phyloP scores from a whole-genome alignment of 768 basidiomycete species.

The Symmetrospora coprosmae region DNA sequence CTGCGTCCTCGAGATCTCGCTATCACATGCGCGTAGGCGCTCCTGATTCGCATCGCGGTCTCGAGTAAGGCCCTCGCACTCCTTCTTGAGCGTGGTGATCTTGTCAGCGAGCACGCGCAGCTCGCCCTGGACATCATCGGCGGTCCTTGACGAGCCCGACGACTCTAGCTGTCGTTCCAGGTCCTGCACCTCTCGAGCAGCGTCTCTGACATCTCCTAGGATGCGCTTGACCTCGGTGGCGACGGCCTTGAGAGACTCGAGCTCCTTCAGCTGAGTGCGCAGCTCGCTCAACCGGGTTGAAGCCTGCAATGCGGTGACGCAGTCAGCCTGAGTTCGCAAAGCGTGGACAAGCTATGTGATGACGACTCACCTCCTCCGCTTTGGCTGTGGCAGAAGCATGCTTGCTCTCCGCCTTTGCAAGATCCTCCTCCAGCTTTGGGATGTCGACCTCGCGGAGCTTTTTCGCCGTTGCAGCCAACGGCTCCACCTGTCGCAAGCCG shows the following conservation, averaged over 20 bases:
- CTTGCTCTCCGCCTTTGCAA: constrained; percentile 47
- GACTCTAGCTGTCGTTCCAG: constrained; percentile 56
- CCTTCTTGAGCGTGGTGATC: constrained; percentile 46
- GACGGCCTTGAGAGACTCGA: constrained; percentile 50
- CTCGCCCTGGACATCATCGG: constrained; percentile 70
- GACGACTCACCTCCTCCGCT: constrained; percentile 50
- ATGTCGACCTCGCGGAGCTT: constrained; percentile 52
- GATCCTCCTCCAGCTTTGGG: constrained; percentile 50
- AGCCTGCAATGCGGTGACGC: not conserved
- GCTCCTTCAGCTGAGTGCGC: constrained; percentile 37
- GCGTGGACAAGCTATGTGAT: not conserved
- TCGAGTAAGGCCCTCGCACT: constrained; percentile 50
- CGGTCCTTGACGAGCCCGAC: constrained; percentile 65
- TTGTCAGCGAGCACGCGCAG: constrained; percentile 50
- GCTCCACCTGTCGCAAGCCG: constrained; percentile 48
- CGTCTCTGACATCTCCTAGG: constrained; percentile 39
- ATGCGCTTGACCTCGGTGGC: constrained; percentile 49
- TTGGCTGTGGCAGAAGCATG: constrained; percentile 45
- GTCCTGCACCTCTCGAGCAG: constrained; percentile 49
- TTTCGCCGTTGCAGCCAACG: constrained; percentile 46
- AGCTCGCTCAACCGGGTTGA: constrained; percentile 11
- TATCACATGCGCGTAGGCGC: constrained; percentile 45
- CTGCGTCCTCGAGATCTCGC: constrained; percentile 44
- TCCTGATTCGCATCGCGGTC: constrained; percentile 42
- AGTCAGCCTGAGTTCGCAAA: not conserved